Conservation (phyloP, 2,329 filamentous ascomycete species). For the Fusarium acutatum region DNA sequence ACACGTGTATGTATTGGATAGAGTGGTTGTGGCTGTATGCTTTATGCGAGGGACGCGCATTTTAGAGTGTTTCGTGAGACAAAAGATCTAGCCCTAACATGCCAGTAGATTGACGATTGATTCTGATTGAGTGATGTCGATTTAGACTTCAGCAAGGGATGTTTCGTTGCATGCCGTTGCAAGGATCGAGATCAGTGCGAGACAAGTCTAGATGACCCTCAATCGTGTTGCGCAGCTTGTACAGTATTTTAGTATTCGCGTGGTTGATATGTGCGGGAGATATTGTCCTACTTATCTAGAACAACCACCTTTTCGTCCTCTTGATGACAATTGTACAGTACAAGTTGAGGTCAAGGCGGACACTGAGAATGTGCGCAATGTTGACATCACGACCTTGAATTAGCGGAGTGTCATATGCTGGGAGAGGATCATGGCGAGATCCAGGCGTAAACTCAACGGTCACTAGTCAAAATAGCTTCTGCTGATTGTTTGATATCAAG, state of each 20-base stretch:
- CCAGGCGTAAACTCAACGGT: background rate
- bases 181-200: conserved; percentile 16
- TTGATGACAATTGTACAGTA: background rate
- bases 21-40: background rate
- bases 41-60: conserved; percentile 14
- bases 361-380: background rate
- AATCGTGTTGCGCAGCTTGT: background rate
- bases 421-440: background rate
- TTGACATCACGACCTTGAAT: background rate
- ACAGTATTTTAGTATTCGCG: too few species aligned
- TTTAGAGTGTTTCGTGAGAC: background rate
- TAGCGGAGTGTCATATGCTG: background rate
- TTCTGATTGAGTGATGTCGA: background rate
- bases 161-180: conserved; percentile 10
- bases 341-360: background rate
- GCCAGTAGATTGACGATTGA: background rate
- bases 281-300: background rate
- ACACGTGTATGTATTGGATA: conserved; percentile 10
- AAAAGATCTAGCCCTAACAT: conserved; percentile 9
- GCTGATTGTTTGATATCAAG: background rate
- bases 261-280: background rate
- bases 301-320: background rate
- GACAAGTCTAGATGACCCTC: background rate
- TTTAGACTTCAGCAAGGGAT: conserved; percentile 8
- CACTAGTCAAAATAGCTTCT: background rate